phyloP scores from a whole-genome alignment of 352 stramenopile species.

The Heterotrichella gracilis region DNA sequence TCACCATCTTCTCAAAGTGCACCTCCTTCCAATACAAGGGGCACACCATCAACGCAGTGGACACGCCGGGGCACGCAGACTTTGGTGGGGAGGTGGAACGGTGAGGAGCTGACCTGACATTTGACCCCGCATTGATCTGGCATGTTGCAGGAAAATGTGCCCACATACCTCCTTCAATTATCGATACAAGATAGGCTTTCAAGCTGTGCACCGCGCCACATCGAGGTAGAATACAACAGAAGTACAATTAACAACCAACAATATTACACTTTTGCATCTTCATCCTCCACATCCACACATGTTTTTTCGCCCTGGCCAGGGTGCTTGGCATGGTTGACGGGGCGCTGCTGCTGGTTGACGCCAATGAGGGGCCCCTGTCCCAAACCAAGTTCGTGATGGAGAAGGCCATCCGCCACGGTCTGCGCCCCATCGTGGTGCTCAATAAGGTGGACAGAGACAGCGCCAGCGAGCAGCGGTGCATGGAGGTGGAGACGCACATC shows the following conservation, averaged over 20 bases:
- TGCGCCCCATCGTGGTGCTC: conserved; percentile 77
- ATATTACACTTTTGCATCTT: too few relatives aligned
- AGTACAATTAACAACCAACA: too few relatives aligned
- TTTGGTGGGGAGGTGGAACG: conserved; percentile 72
- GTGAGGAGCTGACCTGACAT: too few relatives aligned
- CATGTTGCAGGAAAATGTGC: too few relatives aligned
- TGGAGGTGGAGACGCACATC: conserved; percentile 83
- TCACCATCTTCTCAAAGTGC: conserved; percentile 94
- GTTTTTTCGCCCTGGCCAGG: too few relatives aligned
- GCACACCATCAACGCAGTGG: conserved; percentile 72
- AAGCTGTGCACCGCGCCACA: too few relatives aligned
- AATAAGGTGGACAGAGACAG: conserved; percentile 86
- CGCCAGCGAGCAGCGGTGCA: conserved; percentile 65
- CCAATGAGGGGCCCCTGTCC: conserved; percentile 61
- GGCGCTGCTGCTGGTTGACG: conserved; percentile 78
- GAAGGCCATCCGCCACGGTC: conserved; percentile 52
- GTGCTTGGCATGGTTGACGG: conserved; percentile 83
- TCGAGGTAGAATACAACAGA: too few relatives aligned
- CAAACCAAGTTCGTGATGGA: conserved; percentile 92
- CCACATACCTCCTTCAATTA: too few relatives aligned
- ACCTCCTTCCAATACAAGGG: conserved; percentile 59
- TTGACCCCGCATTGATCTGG: too few relatives aligned
- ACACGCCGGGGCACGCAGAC: conserved; percentile 87
- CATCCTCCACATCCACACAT: too few relatives aligned
- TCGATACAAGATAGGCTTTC: too few relatives aligned